Conservation (phyloP, 305 asterid genomes). For the Rubia occidens region DNA sequence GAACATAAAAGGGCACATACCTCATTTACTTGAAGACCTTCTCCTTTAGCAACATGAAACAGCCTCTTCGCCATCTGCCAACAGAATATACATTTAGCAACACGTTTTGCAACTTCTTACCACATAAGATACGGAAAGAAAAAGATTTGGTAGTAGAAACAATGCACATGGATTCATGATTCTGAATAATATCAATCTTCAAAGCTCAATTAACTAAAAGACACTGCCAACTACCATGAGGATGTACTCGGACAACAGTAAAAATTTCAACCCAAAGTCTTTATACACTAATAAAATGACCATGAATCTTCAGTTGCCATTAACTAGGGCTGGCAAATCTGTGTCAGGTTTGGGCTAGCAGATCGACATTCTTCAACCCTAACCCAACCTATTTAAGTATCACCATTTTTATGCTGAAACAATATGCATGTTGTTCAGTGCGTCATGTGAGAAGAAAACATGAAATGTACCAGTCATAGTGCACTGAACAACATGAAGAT, state of each 20-base stretch:
- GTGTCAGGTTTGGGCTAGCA: no score
- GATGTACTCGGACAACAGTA: background rate
- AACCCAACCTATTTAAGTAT: no score
- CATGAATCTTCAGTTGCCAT: background rate
- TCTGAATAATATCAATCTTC: background rate
- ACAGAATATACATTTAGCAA: conserved; percentile 23
- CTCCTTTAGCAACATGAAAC: conserved; percentile 64
- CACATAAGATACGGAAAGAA: conserved; percentile 18
- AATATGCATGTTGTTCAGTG: no score
- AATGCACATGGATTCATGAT: background rate
- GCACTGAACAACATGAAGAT: background rate
- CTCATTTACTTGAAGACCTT: conserved; percentile 82
- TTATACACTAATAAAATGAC: background rate
- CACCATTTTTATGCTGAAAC: no score
- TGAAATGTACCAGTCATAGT: background rate
- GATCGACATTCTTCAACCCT: no score
- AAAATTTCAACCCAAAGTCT: background rate
- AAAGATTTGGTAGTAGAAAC: conserved; percentile 4
- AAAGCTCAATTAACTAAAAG: background rate
- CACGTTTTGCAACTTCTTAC: conserved; percentile 10
- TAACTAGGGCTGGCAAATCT: no score
- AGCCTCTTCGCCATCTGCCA: conserved; percentile 90
- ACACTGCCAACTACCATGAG: background rate
- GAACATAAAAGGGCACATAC: conserved; percentile 28
- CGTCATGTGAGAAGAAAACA: background rate